A percentile compares a stretch with the other conserved stretches of the same genome.
phyloP scores from a whole-genome alignment of 352 stramenopile genomes.

The Phytophthora multivora region DNA sequence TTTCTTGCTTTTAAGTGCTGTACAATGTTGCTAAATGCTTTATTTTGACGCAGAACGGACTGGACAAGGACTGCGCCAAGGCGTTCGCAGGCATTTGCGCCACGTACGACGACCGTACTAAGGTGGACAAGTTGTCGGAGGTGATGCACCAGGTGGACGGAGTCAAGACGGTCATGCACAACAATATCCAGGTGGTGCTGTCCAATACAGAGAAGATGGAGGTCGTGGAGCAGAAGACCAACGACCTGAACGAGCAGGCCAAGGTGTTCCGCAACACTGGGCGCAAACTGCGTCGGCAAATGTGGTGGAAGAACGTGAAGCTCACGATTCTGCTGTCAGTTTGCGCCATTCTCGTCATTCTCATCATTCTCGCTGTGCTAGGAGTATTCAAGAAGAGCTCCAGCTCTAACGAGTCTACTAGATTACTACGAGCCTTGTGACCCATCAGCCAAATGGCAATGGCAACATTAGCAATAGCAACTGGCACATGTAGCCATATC shows the following conservation, averaged over 20 bases:
- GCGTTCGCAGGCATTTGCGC: slow-evolving; percentile 58
- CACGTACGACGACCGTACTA: slow-evolving; percentile 86
- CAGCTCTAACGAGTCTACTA: slow-evolving; percentile 14
- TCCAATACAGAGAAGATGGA: slow-evolving; percentile 91
- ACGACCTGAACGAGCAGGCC: slow-evolving; percentile 86
- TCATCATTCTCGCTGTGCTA: slow-evolving; percentile 75
- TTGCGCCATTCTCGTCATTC: slow-evolving; percentile 68
- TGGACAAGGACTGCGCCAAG: slow-evolving; percentile 83
- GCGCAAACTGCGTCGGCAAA: slow-evolving; percentile 74
- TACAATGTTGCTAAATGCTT: slow-evolving; percentile 6
- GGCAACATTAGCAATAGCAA: slow-evolving; percentile 6
- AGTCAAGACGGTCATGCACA: slow-evolving; percentile 87
- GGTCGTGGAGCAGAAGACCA: slow-evolving; percentile 86
- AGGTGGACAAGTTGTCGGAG: slow-evolving; percentile 87
- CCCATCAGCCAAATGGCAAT: background rate
- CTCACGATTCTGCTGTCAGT: slow-evolving; percentile 71
- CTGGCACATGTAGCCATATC: slow-evolving; percentile 23
- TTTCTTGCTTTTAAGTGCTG: background rate
- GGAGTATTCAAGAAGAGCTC: slow-evolving; percentile 80
- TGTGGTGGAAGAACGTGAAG: slow-evolving; percentile 90
- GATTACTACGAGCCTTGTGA: slow-evolving; percentile 24
- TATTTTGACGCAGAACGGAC: slow-evolving; percentile 46
- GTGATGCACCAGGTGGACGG: slow-evolving; percentile 83
- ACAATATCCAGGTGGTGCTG: slow-evolving; percentile 88
- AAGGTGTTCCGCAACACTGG: slow-evolving; percentile 88